Percentiles rank a stretch among this genome's conserved stretches.
phyloP scores from a whole-genome alignment of 1,284 basidiomycete genomes.

The Ceratorhiza oryzae-sativae region DNA sequence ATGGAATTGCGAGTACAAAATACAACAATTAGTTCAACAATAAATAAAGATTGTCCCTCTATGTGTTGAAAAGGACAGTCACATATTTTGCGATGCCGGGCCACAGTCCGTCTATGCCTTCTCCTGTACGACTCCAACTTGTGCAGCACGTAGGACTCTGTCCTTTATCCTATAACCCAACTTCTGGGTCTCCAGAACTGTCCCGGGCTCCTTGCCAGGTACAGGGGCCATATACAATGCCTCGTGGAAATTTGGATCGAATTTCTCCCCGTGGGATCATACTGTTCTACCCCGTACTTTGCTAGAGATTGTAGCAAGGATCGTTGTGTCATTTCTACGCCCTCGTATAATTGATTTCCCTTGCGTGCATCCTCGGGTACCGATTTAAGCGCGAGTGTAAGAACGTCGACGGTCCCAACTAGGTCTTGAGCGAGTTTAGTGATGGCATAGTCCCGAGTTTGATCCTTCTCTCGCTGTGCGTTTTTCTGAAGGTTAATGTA shows the following conservation, averaged over 20 bases:
- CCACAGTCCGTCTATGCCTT: slow-evolving; percentile 53
- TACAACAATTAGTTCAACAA: slow-evolving; percentile 38
- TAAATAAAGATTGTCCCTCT: slow-evolving; percentile 46
- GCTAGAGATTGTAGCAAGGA: slow-evolving; percentile 88
- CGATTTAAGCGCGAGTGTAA: slow-evolving; percentile 83
- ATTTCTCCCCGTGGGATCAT: slow-evolving; percentile 92
- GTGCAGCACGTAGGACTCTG: slow-evolving; percentile 89
- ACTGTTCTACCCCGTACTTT: slow-evolving; percentile 89
- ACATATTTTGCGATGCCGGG: slow-evolving; percentile 1
- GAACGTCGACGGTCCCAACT: slow-evolving; percentile 91
- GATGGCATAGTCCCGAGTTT: slow-evolving; percentile 93
- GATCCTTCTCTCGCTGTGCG: slow-evolving; percentile 87
- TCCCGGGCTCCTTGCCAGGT: slow-evolving; percentile 83
- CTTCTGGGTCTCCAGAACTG: slow-evolving; percentile 92
- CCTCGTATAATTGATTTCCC: slow-evolving; percentile 69
- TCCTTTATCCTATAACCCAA: slow-evolving; percentile 92
- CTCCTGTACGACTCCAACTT: slow-evolving; percentile 88
- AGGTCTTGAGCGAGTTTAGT: slow-evolving; percentile 89
- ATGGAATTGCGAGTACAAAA: slow-evolving; percentile 64
- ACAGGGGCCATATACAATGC: slow-evolving; percentile 96
- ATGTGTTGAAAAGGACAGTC: slow-evolving; percentile 40
- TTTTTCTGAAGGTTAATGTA: slow-evolving; percentile 95
- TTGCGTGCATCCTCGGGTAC: slow-evolving; percentile 67
- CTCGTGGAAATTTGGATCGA: slow-evolving; percentile 95
- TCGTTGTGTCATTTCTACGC: slow-evolving; percentile 92